Conservation (phyloP, 345 rosid species). For the Bruguiera parviflora region DNA sequence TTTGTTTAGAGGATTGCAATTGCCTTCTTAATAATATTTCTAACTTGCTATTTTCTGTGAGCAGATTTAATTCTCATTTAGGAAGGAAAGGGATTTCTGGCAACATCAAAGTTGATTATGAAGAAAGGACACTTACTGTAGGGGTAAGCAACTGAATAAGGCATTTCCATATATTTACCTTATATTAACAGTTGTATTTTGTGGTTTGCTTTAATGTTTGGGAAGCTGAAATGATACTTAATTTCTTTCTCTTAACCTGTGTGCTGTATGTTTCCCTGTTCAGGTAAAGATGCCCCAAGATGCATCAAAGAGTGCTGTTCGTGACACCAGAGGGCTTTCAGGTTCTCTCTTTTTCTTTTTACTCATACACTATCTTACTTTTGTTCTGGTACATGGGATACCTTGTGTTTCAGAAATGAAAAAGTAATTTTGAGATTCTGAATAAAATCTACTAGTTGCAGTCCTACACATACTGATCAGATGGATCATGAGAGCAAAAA, state of each 20-base stretch:
- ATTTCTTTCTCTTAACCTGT: neutral
- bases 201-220: too few species aligned
- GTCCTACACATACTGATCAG: too few species aligned
- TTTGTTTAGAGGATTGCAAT: constrained; percentile 7
- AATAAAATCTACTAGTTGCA: too few species aligned
- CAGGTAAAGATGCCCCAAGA: constrained; percentile 99
- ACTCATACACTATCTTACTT: neutral
- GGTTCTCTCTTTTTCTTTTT: constrained; percentile 38
- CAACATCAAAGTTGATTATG: constrained; percentile 61
- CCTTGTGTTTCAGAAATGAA: too few species aligned
- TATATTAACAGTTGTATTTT: neutral
- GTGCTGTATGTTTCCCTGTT: constrained; percentile 13
- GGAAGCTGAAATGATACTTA: neutral
- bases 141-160: constrained; percentile 50
- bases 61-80: constrained; percentile 75
- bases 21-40: constrained; percentile 1
- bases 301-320: constrained; percentile 65
- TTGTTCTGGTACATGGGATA: neutral
- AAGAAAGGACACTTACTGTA: constrained; percentile 64
- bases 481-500: neutral
- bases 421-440: too few species aligned
- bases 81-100: constrained; percentile 93
- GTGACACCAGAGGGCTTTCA: constrained; percentile 94
- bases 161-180: neutral
- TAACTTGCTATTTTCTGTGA: constrained; percentile 18